Evolutionary conservation across 768 basidiomycete species (phyloP), one percentile per base, ranked within the genome.

Genomic region (Lentinus tigrinus): DNA sequence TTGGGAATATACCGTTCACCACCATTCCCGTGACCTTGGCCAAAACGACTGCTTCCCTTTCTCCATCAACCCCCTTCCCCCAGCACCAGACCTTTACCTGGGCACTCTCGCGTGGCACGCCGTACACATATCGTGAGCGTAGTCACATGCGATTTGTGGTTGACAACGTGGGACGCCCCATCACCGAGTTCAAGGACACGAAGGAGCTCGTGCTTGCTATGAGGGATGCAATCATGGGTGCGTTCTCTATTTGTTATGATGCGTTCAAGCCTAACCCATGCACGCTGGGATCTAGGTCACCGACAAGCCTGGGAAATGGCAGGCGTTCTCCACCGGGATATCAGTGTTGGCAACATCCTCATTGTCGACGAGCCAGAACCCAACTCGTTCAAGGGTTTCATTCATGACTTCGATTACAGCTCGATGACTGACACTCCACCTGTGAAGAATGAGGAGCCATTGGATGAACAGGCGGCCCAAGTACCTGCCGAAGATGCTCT

Each of bases 101-200:
- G 55, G 19, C 39, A 10, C 27, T 56, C 13, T 21, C 10, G 3
- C 13, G 4, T 13, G 21, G 43, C 8, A 24, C 11, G 8, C 16
- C 6, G 4, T 23, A 34, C 8, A 19, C 34, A 19, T 13, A 19
- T 21, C 48, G 47, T n/a, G 57, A 62, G 19, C 61, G 61, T 1
- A 58, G 53, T 27, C 61, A 62, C 17, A 56, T 62, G 54, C 56
- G 61, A 1, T 46, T 62, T 5, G 54, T 58, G 13, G 36, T 58
- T 19, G 44, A 52, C 17, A 44, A 39, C 14, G 49, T 62, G 2
- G 61, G 61, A 17, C 38, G 47, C 1, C 57, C 54, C 5, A 9
- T 62, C n/a, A 54, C 48, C 2, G 31, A 50, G 19, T 63, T 63
- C 37, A 49, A 31, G 4, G 24, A n/a, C 4, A 63, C 62, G 3